Evolutionary conservation across 2,329 filamentous ascomycete species (phyloP).

Genomic region (Fusarium heterosporum): DNA sequence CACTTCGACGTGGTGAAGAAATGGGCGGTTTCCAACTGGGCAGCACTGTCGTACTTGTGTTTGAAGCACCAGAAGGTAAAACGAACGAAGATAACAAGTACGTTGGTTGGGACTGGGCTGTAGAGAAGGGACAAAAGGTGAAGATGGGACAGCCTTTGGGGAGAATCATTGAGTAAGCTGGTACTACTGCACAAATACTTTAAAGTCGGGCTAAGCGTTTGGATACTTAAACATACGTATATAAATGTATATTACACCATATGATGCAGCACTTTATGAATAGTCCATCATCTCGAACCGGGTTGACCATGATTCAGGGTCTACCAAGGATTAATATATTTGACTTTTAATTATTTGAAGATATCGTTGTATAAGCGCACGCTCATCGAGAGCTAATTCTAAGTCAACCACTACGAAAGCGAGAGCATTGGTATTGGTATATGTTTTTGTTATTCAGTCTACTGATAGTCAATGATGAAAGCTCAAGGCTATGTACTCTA

Average conservation of each 20-base stretch:
- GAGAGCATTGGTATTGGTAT: background rate
- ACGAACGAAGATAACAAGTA: conserved; percentile 64
- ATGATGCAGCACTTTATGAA: conserved; percentile 8
- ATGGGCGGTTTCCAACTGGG: conserved; percentile 98
- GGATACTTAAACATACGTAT: conserved; percentile 25
- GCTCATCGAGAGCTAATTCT: background rate
- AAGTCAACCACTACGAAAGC: background rate
- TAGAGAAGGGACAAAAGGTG: conserved; percentile 87
- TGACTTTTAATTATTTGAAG: background rate
- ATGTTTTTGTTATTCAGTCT: conserved; percentile 3
- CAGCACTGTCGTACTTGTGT: conserved; percentile 94
- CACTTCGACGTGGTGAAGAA: conserved; percentile 88
- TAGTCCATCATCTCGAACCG: background rate
- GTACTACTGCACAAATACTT: conserved; percentile 18
- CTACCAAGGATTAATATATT: background rate
- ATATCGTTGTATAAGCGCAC: background rate
- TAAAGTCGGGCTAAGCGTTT: conserved; percentile 22
- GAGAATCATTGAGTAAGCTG: conserved; percentile 68
- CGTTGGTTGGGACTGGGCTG: conserved; percentile 85
- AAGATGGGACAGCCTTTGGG: conserved; percentile 91
- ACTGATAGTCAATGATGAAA: conserved; percentile 1
- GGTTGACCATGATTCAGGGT: background rate
- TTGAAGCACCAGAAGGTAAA: conserved; percentile 83
- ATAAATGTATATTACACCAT: conserved; percentile 24
- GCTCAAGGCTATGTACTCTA: conserved; percentile 11